Evolutionary conservation across 2,329 filamentous ascomycete genomes (phyloP), one percentile per base, ranked within the genome.

Genomic region (Pezicula rhizophila): DNA sequence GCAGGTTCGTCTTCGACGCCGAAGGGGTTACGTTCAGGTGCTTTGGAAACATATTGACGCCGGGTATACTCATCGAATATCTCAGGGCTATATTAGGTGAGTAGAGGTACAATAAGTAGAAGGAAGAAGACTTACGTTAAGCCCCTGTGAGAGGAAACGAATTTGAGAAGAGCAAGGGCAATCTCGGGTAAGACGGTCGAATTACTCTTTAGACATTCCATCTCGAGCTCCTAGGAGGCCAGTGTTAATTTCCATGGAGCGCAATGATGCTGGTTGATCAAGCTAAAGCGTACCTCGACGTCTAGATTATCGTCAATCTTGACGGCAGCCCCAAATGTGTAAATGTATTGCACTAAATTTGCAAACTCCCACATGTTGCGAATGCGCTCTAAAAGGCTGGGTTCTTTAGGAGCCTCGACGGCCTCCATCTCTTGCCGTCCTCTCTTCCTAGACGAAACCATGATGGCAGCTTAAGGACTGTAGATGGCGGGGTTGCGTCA

Each of bases 301-400:
- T 92, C 89, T 54, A 96, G 77, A 63, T 86, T 83, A 54, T 95
- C 87, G 60, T 93, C 85, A 57, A 97, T 87, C 71, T 95, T 96
- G 66, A 95, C 84, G 39, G 84, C 84, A 61, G 86, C 84, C 53
- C 92, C 91, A 67, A 99, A 99, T 37, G 92, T 80, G 66, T 85
- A 87, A 52, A 97, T 88, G 78, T 90, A 99, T 70, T 99, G 92
- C 70, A 86, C 90, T 7, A 97, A 73, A 62, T 90, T 92, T 52
- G 92, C 89, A 69, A 97, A 96, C 68, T 96, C 87, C 91, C 92
- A 97, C 77, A 88, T 90, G 65, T 88, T 93, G 54, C 92, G 82
- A 57, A 97, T 78, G 56, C 77, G 82, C 50, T 81, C 72, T 25
- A 95, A 73, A 47, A 82, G 59, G 15, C 45, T 59, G 39, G 39